Conservation (phyloP, 2,329 filamentous ascomycete species). For the Aspergillus glaucus region DNA sequence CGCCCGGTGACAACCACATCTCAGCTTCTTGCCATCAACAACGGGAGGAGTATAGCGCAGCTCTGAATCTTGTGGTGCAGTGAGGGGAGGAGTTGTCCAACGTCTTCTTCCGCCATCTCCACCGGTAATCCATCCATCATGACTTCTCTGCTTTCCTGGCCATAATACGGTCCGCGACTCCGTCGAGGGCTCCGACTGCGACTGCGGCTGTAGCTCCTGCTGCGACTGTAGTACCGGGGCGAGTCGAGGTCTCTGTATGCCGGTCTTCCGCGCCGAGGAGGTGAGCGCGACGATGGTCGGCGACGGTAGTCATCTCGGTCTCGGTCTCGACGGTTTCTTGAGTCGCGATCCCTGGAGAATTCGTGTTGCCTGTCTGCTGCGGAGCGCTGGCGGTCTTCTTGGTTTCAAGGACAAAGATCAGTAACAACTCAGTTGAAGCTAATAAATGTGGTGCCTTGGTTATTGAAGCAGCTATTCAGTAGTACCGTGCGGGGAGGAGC, state of each 20-base stretch:
- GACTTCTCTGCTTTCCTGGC: conserved; percentile 43
- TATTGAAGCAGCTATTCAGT: conserved; percentile 14
- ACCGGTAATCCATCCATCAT: conserved; percentile 46
- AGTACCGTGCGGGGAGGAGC: conserved; percentile 42
- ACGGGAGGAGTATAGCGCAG: conserved; percentile 13
- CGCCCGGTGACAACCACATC: conserved; percentile 30
- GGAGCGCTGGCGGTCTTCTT: conserved; percentile 16
- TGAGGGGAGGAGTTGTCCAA: conserved; percentile 35
- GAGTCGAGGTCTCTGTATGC: conserved; percentile 41
- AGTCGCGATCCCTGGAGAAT: conserved; percentile 26
- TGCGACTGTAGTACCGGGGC: conserved; percentile 30
- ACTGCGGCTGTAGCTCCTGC: conserved; percentile 32
- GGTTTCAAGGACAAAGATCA: conserved; percentile 24
- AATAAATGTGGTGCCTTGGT: conserved; percentile 5
- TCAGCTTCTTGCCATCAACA: conserved; percentile 34
- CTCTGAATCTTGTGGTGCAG: conserved; percentile 8
- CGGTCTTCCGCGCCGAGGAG: conserved; percentile 29
- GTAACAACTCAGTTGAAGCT: conserved; percentile 24
- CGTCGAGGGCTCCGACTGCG: conserved; percentile 32
- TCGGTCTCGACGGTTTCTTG: conserved; percentile 24
- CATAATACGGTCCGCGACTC: conserved; percentile 31
- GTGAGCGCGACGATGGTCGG: conserved; percentile 28
- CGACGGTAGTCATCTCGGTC: conserved; percentile 31
- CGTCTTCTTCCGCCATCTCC: conserved; percentile 47
- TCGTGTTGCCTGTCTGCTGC: conserved; percentile 32